A percentile compares a stretch with the other conserved stretches of the same genome.
These are phyloP conservation scores for Fusarium burgessii DNA, from an alignment of 2,329 filamentous ascomycete genomes.

Conservation along the genomic window DNA sequence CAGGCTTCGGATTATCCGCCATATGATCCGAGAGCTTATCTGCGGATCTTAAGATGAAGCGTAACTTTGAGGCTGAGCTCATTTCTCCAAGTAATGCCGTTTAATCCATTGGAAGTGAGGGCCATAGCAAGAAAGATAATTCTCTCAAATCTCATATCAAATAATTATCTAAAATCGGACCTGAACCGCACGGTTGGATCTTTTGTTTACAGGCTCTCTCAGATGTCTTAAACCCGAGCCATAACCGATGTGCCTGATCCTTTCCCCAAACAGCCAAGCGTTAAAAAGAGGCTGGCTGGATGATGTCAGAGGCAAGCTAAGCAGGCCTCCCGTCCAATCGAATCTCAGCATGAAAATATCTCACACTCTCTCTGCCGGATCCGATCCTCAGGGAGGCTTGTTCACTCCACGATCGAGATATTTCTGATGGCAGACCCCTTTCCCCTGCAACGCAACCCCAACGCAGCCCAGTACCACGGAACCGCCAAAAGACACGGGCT, in stretches of 20 bases:
- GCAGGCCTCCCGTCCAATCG: not conserved
- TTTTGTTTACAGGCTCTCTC: not conserved
- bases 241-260: not conserved
- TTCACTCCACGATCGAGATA: slow-evolving; percentile 28
- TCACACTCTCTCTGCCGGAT: slow-evolving; percentile 8
- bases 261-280: slow-evolving; percentile 6
- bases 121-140: accelerated
- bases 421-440: slow-evolving; percentile 6
- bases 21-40: not conserved
- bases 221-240: not conserved
- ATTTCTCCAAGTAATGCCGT: accelerated
- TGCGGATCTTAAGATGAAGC: not conserved
- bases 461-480: not conserved
- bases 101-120: no score
- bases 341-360: not conserved
- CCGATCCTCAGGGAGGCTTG: slow-evolving; percentile 21
- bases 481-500: not conserved
- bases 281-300: not conserved
- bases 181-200: not conserved
- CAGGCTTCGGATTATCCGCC: no score
- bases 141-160: no score
- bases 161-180: no score
- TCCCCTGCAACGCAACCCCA: not conserved
- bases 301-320: not conserved
- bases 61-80: not conserved